Conservation (phyloP, 2,329 filamentous ascomycete species). For the Exophiala sp. region DNA sequence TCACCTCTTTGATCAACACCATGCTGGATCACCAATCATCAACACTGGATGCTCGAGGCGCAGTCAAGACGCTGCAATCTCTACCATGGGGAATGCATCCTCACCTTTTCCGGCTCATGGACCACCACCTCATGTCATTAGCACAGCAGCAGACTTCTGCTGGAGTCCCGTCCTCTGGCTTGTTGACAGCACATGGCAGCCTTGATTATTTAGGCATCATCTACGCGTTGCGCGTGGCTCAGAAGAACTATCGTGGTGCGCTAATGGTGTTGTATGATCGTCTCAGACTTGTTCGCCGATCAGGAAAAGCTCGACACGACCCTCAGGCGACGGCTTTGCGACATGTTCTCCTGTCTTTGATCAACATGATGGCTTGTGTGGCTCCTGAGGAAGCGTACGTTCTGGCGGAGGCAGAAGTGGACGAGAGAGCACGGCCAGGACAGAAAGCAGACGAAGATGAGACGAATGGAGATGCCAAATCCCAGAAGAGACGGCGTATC, state of each 20-base stretch:
- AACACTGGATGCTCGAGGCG: slow-evolving; percentile 37
- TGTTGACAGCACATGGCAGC: slow-evolving; percentile 14
- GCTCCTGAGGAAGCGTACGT: slow-evolving; percentile 80
- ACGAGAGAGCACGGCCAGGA: slow-evolving; percentile 9
- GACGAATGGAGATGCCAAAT: slow-evolving; percentile 8
- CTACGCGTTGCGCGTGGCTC: slow-evolving; percentile 83
- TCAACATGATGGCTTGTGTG: slow-evolving; percentile 88
- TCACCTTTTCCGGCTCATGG: slow-evolving; percentile 71
- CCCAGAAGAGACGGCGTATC: slow-evolving; percentile 50
- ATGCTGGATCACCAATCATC: slow-evolving; percentile 36
- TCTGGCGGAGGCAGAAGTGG: slow-evolving; percentile 31
- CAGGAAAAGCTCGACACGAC: slow-evolving; percentile 32
- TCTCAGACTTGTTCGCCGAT: slow-evolving; percentile 34
- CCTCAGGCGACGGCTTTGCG: slow-evolving; percentile 53
- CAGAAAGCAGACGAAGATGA: slow-evolving; percentile 14
- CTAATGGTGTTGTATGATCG: slow-evolving; percentile 45
- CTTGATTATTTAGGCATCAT: slow-evolving; percentile 83
- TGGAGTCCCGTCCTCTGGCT: not conserved
- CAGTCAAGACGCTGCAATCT: slow-evolving; percentile 61
- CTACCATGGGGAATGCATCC: slow-evolving; percentile 65
- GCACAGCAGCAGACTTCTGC: slow-evolving; percentile 68
- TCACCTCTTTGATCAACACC: slow-evolving; percentile 61
- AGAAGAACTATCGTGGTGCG: slow-evolving; percentile 79
- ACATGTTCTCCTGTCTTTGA: slow-evolving; percentile 80
- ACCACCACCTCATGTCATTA: slow-evolving; percentile 70